phyloP scores from a whole-genome alignment of 2,329 filamentous ascomycete species.

The Helotiales sp. region DNA sequence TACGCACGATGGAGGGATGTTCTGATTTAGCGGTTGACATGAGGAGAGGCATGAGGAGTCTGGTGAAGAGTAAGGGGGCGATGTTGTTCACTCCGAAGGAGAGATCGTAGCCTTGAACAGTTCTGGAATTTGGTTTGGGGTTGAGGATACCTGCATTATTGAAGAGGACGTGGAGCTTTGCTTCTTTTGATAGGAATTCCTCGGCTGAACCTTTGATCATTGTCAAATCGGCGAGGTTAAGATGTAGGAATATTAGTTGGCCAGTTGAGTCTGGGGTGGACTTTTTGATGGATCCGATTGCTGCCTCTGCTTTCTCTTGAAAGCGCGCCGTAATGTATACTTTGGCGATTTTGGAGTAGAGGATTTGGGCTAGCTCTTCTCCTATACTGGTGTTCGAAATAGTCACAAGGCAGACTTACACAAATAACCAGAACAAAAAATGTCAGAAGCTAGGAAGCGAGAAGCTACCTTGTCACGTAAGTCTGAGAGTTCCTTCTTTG shows the following conservation, averaged over 20 bases:
- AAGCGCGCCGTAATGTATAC: constrained; percentile 46
- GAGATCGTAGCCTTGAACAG: constrained; percentile 38
- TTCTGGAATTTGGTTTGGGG: constrained; percentile 36
- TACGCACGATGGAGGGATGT: constrained; percentile 32
- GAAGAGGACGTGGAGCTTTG: constrained; percentile 41
- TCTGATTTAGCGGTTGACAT: constrained; percentile 30
- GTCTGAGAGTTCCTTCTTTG: constrained; percentile 34
- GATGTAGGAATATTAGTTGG: constrained; percentile 37
- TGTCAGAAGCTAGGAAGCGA: not conserved
- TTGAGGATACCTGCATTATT: constrained; percentile 43
- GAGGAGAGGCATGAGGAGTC: constrained; percentile 38
- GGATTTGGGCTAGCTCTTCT: constrained; percentile 40
- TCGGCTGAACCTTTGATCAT: constrained; percentile 41
- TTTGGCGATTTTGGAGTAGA: constrained; percentile 43
- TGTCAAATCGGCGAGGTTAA: constrained; percentile 41
- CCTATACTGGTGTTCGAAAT: constrained; percentile 41
- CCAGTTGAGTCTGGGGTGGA: constrained; percentile 35
- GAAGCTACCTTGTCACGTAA: constrained; percentile 30
- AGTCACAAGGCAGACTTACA: constrained; percentile 40
- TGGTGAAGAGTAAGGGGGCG: constrained; percentile 40
- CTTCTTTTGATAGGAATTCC: constrained; percentile 38
- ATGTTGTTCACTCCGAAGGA: constrained; percentile 40
- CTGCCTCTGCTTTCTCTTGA: constrained; percentile 38
- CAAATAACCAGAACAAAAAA: no score
- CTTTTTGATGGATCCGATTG: constrained; percentile 41